Conservation (phyloP, 495 filamentous ascomycete genomes). For the Immersiella caudata region DNA sequence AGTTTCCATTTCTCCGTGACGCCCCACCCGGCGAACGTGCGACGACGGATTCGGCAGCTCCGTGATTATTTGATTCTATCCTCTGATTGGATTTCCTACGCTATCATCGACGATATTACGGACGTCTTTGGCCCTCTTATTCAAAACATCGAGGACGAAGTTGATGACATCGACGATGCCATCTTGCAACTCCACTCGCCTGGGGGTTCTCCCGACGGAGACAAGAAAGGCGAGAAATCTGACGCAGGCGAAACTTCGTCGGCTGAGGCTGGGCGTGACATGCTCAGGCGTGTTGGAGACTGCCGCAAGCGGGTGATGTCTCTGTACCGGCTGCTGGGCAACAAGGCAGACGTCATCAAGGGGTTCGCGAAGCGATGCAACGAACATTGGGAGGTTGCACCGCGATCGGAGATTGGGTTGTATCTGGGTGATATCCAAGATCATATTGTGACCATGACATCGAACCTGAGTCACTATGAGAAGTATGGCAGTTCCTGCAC, state of each 20-base stretch:
- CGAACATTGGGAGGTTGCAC: slow-evolving; percentile 96
- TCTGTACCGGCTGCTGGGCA: slow-evolving; percentile 87
- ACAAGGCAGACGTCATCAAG: slow-evolving; percentile 98
- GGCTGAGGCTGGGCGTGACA: slow-evolving; percentile 68
- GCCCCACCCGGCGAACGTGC: slow-evolving; percentile 93
- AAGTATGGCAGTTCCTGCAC: slow-evolving; percentile 60
- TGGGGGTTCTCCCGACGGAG: slow-evolving; percentile 42
- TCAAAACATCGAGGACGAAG: slow-evolving; percentile 83
- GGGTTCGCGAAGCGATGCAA: slow-evolving; percentile 99
- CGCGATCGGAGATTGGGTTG: slow-evolving; percentile 89
- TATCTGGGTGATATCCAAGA: slow-evolving; percentile 98
- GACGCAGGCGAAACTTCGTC: slow-evolving; percentile 47
- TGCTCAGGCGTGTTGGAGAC: slow-evolving; percentile 88
- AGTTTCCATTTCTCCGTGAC: slow-evolving; percentile 95
- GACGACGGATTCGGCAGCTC: slow-evolving; percentile 87
- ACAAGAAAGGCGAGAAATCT: slow-evolving; percentile 39
- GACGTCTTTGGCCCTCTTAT: slow-evolving; percentile 93
- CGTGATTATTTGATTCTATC: slow-evolving; percentile 91
- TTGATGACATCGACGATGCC: slow-evolving; percentile 83
- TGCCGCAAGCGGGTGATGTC: slow-evolving; percentile 96
- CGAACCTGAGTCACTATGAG: slow-evolving; percentile 92
- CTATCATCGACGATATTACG: slow-evolving; percentile 96
- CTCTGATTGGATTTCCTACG: slow-evolving; percentile 98
- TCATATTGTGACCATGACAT: slow-evolving; percentile 97
- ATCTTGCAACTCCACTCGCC: slow-evolving; percentile 75